Evolutionary conservation across 2,329 filamentous ascomycete species (phyloP), one percentile per base, ranked within the genome.

Genomic region (Nigrospora osmanthi): DNA sequence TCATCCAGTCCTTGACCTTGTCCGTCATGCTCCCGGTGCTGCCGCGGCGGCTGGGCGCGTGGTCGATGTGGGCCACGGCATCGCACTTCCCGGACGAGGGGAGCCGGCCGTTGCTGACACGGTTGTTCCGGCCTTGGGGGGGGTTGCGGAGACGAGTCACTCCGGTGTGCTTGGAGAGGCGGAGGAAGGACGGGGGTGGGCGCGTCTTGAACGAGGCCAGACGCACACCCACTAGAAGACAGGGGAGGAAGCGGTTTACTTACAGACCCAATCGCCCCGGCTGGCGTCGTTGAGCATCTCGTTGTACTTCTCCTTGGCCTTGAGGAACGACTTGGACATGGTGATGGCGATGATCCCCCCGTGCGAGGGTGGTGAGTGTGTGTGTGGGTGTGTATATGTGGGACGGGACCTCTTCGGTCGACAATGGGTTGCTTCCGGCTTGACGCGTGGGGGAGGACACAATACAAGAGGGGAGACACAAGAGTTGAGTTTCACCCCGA

Each of bases 231-330:
- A 6, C n/a, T 15, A 17, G 11, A 14, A 10, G n/a, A n/a, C 15
- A 6, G 6, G 16, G 19, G 9, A 17, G 13, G 16, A 19, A 12
- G n/a, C 13, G 13, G 15, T 16, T 4, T 36, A 49, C 59, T 55
- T 45, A 62, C 59, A 60, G 16, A 55, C 53, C 34, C 49, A 60
- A 47, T 61, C 59, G 13, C 51, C 56, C 7, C 59, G 54, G 10
- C 58, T 58, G 11, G 59, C 58, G 47, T 62, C 58, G 45, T 60
- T 57, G 13, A 62, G 41, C 6, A 62, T 53, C 40, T 58, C 59
- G 42, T 62, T 57, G 38, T 59, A 62, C 49, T 60, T 62, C 47
- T 61, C 59, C 51, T 60, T 62, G 33, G 59, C 59, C n/a, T 50
- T 44, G n/a, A 51, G 39, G 32, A 51, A 58, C 31, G 51, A 45